A percentile compares a stretch with the other conserved stretches of the same genome.
phyloP scores from a whole-genome alignment of 805 yeast genomes.

The Candida verbasci region DNA sequence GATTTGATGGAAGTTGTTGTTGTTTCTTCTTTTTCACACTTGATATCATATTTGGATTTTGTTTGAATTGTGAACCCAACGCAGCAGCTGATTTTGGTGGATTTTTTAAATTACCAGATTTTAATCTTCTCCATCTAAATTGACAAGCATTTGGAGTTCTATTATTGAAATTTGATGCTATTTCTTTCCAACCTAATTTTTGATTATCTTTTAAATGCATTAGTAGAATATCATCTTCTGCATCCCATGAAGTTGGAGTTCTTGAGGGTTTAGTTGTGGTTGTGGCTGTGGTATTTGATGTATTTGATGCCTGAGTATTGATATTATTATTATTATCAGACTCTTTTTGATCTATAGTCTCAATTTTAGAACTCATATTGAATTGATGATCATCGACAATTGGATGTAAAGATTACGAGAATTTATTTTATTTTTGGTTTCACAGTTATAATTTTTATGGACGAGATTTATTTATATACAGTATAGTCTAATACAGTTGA shows the following conservation, averaged over 20 bases:
- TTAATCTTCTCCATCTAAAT: conserved; percentile 44
- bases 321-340: too few species aligned
- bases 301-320: too few species aligned
- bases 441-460: too few species aligned
- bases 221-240: conserved; percentile 41
- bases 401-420: too few species aligned
- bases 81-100: conserved; percentile 40
- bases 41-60: conserved; percentile 5
- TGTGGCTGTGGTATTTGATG: neutral
- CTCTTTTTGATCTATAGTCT: too few species aligned
- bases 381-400: conserved; percentile 7
- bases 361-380: conserved; percentile 3
- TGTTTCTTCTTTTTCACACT: conserved; percentile 5
- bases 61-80: conserved; percentile 10
- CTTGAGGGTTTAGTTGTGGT: conserved; percentile 17
- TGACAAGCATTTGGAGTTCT: conserved; percentile 47
- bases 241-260: conserved; percentile 47
- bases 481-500: neutral
- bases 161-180: conserved; percentile 39
- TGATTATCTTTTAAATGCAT: conserved; percentile 45
- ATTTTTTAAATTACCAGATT: conserved; percentile 39
- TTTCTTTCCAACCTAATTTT: conserved; percentile 46
- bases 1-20: too few species aligned
- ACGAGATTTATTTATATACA: neutral
- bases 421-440: too few species aligned